Base-by-base conservation (phyloP, 2,329 filamentous ascomycete species). In the Acephala macrosclerotiorum region DNA sequence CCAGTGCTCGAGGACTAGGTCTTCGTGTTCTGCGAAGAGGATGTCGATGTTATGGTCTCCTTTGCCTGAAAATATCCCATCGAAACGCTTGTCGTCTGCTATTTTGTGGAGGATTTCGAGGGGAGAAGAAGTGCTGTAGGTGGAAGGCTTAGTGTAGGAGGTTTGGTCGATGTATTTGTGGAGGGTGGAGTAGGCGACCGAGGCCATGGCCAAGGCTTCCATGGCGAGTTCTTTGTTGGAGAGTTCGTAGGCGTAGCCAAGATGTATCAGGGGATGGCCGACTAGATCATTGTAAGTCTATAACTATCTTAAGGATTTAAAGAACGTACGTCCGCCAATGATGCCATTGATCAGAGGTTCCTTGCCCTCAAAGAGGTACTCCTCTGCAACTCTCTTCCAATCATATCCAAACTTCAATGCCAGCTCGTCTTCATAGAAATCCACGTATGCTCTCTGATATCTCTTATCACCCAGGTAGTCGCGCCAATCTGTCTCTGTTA, bases 361-460 rank as follows among this genome's bases (percentile, higher is more conserved):
- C 59, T 92, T 85, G 38, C 89, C 91, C 49, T 84, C 79, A 69
- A 95, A 92, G 55, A 99, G 79, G 75, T 91, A 98, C 67, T 94
- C 87, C 2, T 88, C 81, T 9, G 96, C 82, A 2, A 97, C 87
- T 61, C 84, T 82, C 75, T 91, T 92, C 93, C 96, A 97, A 75
- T 97, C 87, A 76, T 97, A 98, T 40, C 88, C 84, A 73, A 82
- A 81, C 33, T 82, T 80, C 77, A 87, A 80, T 2, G 92, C 94
- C 35, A 98, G 82, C 74, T 93, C 89, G 77, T 99, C 96, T 77
- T 99, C 96, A 75, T 97, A 98, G 77, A 96, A 98, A 77, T 99
- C 94, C 63, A 99, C 83, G 75, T 90, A 99, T 0, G 94, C 95
- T 66, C 95, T 87, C 79, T 99, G 93, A 75, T 96, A 97, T 68